phyloP scores from a whole-genome alignment of 1,284 basidiomycete genomes.

The Ustilago tritici region DNA sequence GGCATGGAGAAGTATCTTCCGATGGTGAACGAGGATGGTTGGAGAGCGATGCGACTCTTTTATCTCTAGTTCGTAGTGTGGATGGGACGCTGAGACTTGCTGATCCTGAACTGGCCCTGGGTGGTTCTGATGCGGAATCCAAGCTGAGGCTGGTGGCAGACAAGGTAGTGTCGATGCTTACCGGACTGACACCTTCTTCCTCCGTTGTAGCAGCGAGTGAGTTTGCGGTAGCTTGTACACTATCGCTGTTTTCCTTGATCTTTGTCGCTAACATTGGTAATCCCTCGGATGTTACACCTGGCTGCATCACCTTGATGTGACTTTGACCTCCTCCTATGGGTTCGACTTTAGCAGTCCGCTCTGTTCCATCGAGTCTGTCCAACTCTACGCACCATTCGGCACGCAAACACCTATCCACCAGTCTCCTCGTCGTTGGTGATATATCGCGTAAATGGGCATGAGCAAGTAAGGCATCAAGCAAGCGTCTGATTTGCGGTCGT shows the following conservation, averaged over 20 bases:
- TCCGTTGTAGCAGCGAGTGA: conserved; percentile 30
- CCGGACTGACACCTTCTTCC: conserved; percentile 16
- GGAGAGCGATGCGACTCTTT: conserved; percentile 48
- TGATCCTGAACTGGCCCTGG: not conserved
- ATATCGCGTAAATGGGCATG: conserved; percentile 78
- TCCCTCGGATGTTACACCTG: conserved; percentile 37
- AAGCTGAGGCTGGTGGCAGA: conserved; percentile 10
- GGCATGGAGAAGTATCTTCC: not conserved
- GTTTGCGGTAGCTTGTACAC: conserved; percentile 26
- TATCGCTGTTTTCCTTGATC: conserved; percentile 28
- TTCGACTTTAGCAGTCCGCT: conserved; percentile 34
- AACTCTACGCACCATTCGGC: conserved; percentile 82
- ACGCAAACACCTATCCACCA: conserved; percentile 89
- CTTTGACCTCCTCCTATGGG: conserved; percentile 51
- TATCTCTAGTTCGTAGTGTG: conserved; percentile 35
- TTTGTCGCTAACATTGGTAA: conserved; percentile 42
- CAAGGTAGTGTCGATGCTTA: conserved; percentile 15
- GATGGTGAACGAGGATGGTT: conserved; percentile 13
- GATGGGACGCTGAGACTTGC: conserved; percentile 28
- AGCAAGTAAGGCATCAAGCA: conserved; percentile 82
- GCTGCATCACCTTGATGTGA: conserved; percentile 45
- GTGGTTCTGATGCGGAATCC: conserved; percentile 3
- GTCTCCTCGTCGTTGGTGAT: conserved; percentile 84
- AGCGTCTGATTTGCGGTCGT: conserved; percentile 84
- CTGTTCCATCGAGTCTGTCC: conserved; percentile 50